Base-by-base conservation (phyloP, 345 rosid genomes). In the Brassica incana region DNA sequence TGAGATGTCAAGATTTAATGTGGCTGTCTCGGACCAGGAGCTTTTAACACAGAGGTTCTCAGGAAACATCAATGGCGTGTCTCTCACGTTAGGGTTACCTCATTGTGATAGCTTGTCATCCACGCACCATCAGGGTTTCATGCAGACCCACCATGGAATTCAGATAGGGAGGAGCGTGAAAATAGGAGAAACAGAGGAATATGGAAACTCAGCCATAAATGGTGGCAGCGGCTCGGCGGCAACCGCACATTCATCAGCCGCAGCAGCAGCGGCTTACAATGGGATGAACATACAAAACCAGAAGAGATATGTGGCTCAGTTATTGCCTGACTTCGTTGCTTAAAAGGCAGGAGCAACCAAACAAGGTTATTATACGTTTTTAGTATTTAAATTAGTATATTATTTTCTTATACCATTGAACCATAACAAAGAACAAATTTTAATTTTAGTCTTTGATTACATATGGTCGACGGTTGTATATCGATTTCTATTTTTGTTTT, bases 41-140 rank as follows among this genome's bases (percentile, higher is more conserved):
- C 95, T 90, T 63, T 88, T 87, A 72, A 68, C 94, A 1, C 95
- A 90, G 5, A 85, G 97, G 82, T 90, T 85, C 69, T 83, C 90
- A 1, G 77, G 78, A 69, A 77, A 77, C 30, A 95, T 91, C 48
- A 93, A 89, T 77, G 92, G 95, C 8, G 99, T 95, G 23, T 95
- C 99, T 0, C 97, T 95, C 60, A 90, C 97, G 40, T 91, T 95
- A 59, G 99, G 99, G 27, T 86, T 95, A 10, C 99, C 97, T 3
- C 95, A 90, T 61, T 88, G 94, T 33, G 99, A 92, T 80, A 92
- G 88, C 85, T 88, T 95, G 70, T 85, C 97, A 9, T 82, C 97
- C n/a, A 91, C 87, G 6, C 82, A 89, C 8, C 95, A 91, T 75
- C 97, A 91, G 62, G 77, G 68, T 56, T 95, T 91, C 82, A 90